These are phyloP conservation scores for Wickerhamiella australiensis DNA, from an alignment of 805 yeast species.

Conservation along the genomic window DNA sequence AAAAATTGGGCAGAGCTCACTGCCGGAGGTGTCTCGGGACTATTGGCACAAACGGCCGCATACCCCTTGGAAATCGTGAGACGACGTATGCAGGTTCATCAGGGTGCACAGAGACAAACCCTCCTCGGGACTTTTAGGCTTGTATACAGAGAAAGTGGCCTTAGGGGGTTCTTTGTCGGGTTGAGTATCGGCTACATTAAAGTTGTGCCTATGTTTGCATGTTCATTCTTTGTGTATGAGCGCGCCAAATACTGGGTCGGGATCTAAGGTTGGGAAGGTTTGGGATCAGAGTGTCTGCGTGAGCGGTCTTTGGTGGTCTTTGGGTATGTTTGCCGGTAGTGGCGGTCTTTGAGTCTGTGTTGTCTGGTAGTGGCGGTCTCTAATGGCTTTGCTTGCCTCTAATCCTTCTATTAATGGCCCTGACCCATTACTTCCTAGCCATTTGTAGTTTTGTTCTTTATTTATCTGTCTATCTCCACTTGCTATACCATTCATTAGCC, in stretches of 20 bases:
- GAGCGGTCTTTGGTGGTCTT: no score
- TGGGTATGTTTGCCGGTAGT: no score
- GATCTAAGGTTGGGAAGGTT: no score
- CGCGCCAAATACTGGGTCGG: slow-evolving; percentile 61
- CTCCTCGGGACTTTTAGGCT: slow-evolving; percentile 32
- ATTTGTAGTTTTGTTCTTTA: not conserved
- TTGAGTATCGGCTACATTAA: slow-evolving; percentile 89
- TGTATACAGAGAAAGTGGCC: slow-evolving; percentile 63
- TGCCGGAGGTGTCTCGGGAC: slow-evolving; percentile 95
- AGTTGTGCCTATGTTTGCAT: slow-evolving; percentile 94
- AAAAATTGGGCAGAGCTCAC: slow-evolving; percentile 81
- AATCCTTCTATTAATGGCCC: no score
- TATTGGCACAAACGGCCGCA: slow-evolving; percentile 90
- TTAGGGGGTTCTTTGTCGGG: slow-evolving; percentile 86
- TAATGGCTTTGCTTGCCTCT: no score
- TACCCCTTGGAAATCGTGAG: slow-evolving; percentile 93
- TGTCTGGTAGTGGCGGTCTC: no score
- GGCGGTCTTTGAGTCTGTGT: no score
- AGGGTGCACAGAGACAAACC: slow-evolving; percentile 32
- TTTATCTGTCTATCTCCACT: slow-evolving; percentile 5
- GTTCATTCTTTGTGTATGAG: slow-evolving; percentile 90
- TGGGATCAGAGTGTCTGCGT: no score
- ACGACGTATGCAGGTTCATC: slow-evolving; percentile 92
- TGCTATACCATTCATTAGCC: slow-evolving; percentile 63
- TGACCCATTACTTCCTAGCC: no score